phyloP scores from a whole-genome alignment of 768 basidiomycete species.

The Clavaria fumosa region DNA sequence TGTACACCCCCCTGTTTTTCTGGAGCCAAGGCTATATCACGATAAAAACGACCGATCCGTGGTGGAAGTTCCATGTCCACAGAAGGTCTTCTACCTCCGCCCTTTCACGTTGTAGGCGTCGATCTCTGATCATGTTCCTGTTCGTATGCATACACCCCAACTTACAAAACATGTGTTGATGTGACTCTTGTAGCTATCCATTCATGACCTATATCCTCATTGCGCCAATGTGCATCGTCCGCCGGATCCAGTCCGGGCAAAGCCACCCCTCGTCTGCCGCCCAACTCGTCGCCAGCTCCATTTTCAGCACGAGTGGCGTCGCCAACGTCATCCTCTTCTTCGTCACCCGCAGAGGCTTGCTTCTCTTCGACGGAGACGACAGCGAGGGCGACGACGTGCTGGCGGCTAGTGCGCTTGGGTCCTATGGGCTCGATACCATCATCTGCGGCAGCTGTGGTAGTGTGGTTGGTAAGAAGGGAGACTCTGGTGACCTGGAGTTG shows the following conservation, averaged over 20 bases:
- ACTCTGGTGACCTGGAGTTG: too few relatives aligned
- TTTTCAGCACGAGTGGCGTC: constrained; percentile 2
- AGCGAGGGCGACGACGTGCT: too few relatives aligned
- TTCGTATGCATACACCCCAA: background rate
- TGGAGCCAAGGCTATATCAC: constrained; percentile 4
- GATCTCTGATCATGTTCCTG: constrained; percentile 2
- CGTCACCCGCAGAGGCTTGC: background rate
- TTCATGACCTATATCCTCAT: constrained; percentile 3
- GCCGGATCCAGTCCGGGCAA: constrained; percentile 1
- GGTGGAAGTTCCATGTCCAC: constrained; percentile 4
- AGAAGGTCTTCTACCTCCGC: background rate
- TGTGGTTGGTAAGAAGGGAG: too few relatives aligned
- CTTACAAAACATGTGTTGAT: background rate
- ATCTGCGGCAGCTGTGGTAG: too few relatives aligned
- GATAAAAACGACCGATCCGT: background rate
- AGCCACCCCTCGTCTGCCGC: background rate
- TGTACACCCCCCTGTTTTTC: background rate
- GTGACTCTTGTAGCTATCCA: background rate
- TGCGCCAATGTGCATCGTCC: constrained; percentile 1
- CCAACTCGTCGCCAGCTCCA: background rate
- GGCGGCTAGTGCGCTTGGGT: too few relatives aligned
- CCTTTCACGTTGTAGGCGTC: background rate
- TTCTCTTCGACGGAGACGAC: background rate
- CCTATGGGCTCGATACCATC: too few relatives aligned
- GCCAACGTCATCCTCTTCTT: constrained; percentile 3